These are phyloP conservation scores for Phyllosticta citribraziliensis DNA, from an alignment of 2,329 filamentous ascomycete species.

Conservation along the genomic window DNA sequence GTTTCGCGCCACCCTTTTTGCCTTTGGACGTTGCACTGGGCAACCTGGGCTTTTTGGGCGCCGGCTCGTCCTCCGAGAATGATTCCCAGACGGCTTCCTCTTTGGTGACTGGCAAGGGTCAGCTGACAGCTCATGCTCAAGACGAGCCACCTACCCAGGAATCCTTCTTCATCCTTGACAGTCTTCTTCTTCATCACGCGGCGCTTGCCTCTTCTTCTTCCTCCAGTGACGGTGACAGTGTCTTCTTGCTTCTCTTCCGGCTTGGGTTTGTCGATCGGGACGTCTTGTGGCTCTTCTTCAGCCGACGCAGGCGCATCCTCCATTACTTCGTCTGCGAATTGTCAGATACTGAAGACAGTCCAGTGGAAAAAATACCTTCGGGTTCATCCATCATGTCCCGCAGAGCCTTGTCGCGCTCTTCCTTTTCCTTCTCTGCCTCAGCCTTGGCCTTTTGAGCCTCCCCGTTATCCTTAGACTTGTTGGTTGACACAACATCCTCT, in stretches of 20 bases:
- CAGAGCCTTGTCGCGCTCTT: slow-evolving; percentile 41
- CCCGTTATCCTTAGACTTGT: slow-evolving; percentile 11
- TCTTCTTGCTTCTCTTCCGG: slow-evolving; percentile 18
- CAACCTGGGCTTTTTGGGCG: slow-evolving; percentile 44
- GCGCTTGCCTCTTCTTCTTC: slow-evolving; percentile 64
- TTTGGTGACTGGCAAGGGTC: slow-evolving; percentile 56
- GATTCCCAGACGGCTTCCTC: slow-evolving; percentile 83
- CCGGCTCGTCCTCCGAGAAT: slow-evolving; percentile 80
- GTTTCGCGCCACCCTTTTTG: slow-evolving; percentile 33
- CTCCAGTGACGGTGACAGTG: slow-evolving; percentile 46
- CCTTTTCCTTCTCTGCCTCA: slow-evolving; percentile 40
- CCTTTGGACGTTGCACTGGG: slow-evolving; percentile 38
- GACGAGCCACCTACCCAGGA: slow-evolving; percentile 42
- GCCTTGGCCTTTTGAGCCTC: slow-evolving; percentile 37
- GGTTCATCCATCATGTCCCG: slow-evolving; percentile 67
- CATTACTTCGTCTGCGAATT: slow-evolving; percentile 44
- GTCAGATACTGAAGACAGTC: slow-evolving; percentile 13
- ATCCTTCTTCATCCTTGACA: slow-evolving; percentile 78
- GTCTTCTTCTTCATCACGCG: slow-evolving; percentile 83
- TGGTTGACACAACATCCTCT: slow-evolving; percentile 37
- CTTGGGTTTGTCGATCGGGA: slow-evolving; percentile 11
- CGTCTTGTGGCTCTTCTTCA: slow-evolving; percentile 18
- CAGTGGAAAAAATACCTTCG: slow-evolving; percentile 1
- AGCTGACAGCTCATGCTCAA: slow-evolving; percentile 19
- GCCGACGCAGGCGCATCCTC: slow-evolving; percentile 41